phyloP scores from a whole-genome alignment of 2,329 filamentous ascomycete species.

The Fusarium domesticum region DNA sequence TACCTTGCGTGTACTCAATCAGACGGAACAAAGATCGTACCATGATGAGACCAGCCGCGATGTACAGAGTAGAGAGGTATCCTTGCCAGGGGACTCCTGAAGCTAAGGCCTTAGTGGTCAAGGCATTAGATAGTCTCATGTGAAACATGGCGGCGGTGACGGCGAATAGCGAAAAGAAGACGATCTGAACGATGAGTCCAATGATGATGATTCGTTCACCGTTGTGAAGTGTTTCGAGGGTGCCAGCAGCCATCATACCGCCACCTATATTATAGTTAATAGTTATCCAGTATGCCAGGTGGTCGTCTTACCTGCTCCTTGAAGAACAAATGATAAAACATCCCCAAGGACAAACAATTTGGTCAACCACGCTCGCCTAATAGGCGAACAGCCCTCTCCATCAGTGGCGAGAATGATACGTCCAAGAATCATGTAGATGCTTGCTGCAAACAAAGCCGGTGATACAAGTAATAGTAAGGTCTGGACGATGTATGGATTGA shows the following conservation, averaged over 20 bases:
- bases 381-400: constrained; percentile 38
- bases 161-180: constrained; percentile 51
- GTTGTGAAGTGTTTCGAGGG: constrained; percentile 4
- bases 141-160: constrained; percentile 44
- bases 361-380: constrained; percentile 42
- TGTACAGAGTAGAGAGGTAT: constrained; percentile 20
- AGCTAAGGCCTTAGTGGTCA: background rate
- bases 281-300: too few species aligned
- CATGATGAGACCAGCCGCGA: constrained; percentile 32
- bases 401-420: constrained; percentile 35
- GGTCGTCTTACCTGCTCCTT: constrained; percentile 18
- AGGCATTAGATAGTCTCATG: constrained; percentile 6
- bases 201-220: constrained; percentile 47
- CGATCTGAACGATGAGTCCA: constrained; percentile 51
- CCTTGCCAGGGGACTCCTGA: constrained; percentile 28
- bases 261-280: constrained; percentile 1
- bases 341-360: constrained; percentile 49
- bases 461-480: constrained; percentile 35
- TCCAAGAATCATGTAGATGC: constrained; percentile 45
- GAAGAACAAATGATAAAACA: constrained; percentile 38
- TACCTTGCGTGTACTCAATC: constrained; percentile 36
- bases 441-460: constrained; percentile 41
- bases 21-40: constrained; percentile 39
- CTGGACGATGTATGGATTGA: constrained; percentile 38
- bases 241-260: constrained; percentile 4